Percentiles rank a stretch among this genome's conserved stretches.
These are phyloP conservation scores for Aspergillus novofumigatus DNA, from an alignment of 2,329 filamentous ascomycete species.

Conservation along the genomic window DNA sequence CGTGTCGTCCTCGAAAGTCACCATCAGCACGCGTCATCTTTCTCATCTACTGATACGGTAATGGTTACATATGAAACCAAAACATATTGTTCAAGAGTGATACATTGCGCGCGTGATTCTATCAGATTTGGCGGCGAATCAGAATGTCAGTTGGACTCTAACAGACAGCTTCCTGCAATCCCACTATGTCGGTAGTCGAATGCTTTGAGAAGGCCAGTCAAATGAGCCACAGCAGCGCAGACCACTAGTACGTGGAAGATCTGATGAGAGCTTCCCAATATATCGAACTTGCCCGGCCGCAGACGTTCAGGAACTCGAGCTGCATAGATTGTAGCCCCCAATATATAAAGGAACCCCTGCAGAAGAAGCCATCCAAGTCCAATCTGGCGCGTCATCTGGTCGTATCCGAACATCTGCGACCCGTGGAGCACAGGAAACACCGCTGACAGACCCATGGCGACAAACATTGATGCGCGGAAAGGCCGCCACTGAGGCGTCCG, in stretches of 20 bases:
- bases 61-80: constrained; percentile 14
- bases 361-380: constrained; percentile 75
- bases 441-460: constrained; percentile 78
- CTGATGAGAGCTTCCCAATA: constrained; percentile 91
- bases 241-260: constrained; percentile 91
- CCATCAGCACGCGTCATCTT: constrained; percentile 10
- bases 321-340: constrained; percentile 82
- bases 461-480: constrained; percentile 84
- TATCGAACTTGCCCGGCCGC: constrained; percentile 75
- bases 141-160: constrained; percentile 11
- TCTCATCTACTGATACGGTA: constrained; percentile 15
- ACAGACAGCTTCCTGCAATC: constrained; percentile 50
- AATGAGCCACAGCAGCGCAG: constrained; percentile 73
- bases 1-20: constrained; percentile 13
- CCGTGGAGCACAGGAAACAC: constrained; percentile 80
- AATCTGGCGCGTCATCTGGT: constrained; percentile 66
- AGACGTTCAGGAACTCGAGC: constrained; percentile 77
- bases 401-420: constrained; percentile 61
- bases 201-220: constrained; percentile 74
- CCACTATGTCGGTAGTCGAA: constrained; percentile 78
- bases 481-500: constrained; percentile 78
- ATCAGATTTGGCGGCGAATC: constrained; percentile 11
- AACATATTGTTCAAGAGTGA: constrained; percentile 10
- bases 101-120: constrained; percentile 18
- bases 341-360: constrained; percentile 79